These are phyloP conservation scores for Phaeosphaeriaceae sp. DNA, from an alignment of 2,329 filamentous ascomycete genomes.

Conservation along the genomic window DNA sequence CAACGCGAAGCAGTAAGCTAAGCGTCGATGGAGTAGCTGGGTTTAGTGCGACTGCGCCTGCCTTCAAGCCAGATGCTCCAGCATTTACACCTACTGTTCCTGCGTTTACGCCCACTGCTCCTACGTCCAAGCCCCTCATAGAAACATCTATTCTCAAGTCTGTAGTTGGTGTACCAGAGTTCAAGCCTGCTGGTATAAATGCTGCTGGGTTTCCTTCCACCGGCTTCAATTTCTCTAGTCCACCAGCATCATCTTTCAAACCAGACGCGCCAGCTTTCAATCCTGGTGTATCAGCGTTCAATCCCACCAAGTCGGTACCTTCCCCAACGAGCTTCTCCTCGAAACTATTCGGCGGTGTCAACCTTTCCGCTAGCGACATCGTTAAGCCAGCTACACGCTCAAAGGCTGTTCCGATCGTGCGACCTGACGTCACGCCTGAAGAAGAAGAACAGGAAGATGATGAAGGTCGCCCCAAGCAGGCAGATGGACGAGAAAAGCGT, in stretches of 20 bases:
- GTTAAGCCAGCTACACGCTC: conserved; percentile 72
- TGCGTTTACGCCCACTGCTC: conserved; percentile 7
- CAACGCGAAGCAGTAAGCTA: conserved; percentile 52
- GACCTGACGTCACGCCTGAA: conserved; percentile 58
- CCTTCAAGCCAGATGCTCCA: conserved; percentile 79
- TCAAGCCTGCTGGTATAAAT: conserved; percentile 19
- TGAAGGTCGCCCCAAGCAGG: conserved; percentile 67
- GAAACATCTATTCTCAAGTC: conserved; percentile 41
- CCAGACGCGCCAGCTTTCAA: conserved; percentile 79
- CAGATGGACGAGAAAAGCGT: conserved; percentile 75
- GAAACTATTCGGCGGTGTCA: conserved; percentile 49
- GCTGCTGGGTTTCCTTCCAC: conserved; percentile 22
- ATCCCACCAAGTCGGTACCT: conserved; percentile 26
- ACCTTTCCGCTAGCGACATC: conserved; percentile 66
- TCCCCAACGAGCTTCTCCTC: conserved; percentile 39
- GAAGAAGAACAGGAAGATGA: conserved; percentile 58
- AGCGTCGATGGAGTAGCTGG: conserved; percentile 45
- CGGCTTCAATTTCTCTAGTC: conserved; percentile 34
- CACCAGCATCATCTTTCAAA: conserved; percentile 29
- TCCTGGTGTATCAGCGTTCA: conserved; percentile 31
- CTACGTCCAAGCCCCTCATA: conserved; percentile 6
- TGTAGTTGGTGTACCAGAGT: conserved; percentile 13
- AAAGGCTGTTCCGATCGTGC: conserved; percentile 83
- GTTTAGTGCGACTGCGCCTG: conserved; percentile 73
- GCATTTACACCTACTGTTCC: conserved; percentile 63